Base-by-base conservation (phyloP, 1,139 yeast species). In the Zygosaccharomyces pseudobailii region DNA sequence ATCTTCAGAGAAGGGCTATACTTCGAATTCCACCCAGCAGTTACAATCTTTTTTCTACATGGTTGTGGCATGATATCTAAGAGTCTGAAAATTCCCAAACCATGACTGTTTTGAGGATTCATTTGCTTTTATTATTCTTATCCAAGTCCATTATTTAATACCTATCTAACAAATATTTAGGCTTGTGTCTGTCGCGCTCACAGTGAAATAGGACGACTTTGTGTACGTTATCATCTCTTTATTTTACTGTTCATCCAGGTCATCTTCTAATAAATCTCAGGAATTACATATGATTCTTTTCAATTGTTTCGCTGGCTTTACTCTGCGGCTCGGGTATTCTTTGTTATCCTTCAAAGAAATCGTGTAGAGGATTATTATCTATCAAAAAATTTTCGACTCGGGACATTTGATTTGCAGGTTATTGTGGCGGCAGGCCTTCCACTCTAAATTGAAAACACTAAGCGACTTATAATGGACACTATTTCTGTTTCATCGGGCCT, bases 21-120 rank as follows among this genome's bases (percentile, higher is more conserved):
- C 40, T 72, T 78, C 43, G 96, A 86, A 66, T 75, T 89, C 68
- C 98, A 92, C 65, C 82, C 88, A 27, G 59, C 84, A 20, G 76
- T 80, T 10, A 56, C 78, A 20, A 70, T 83, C 5, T 92, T 88
- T 67, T 71, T 82, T 53, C 49, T 86, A 22, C 92, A 87, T 57
- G 98, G 98, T 7, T 85, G 92, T 67, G 87, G 88, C 45, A 89
- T 90, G 81, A 87, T 92, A 53, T 84, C 95, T 51, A 92, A 92
- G 73, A 83, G 92, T 48, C 76, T 92, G 55, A 86, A 84, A 63
- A 86, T 92, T 57, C 97, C 97, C 52, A 92, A 92, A 68, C 87
- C 90, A 55, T 88, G 71, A 65, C 23, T 28, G 10, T 31, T 24
- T 35, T 8, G 27, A 21, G 33, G 30, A 20, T 8, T 28, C 20